Conservation (phyloP, 495 filamentous ascomycete genomes). For the Tuber brumale region DNA sequence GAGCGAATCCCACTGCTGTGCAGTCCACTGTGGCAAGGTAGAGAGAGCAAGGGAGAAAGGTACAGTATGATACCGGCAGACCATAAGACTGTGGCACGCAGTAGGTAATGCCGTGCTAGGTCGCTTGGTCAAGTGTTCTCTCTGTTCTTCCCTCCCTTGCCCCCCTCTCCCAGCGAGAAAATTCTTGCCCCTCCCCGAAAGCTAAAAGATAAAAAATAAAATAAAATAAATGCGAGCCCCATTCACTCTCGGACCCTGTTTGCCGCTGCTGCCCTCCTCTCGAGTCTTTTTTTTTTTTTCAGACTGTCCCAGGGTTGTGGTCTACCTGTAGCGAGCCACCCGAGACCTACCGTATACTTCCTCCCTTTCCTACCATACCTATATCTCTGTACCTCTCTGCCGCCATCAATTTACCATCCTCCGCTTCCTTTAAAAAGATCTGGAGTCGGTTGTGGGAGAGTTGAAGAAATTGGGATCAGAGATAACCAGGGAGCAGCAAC, state of each 20-base stretch:
- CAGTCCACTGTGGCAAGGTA: background rate
- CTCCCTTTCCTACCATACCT: conserved; percentile 5
- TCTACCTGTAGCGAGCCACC: conserved; percentile 17
- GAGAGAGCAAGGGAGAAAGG: background rate
- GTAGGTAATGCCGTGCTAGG: background rate
- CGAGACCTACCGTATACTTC: conserved; percentile 17
- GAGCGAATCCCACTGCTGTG: background rate
- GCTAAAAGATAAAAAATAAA: background rate
- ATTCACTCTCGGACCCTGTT: background rate
- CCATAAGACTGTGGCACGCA: background rate
- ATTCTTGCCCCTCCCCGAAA: background rate
- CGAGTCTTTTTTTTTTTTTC: background rate
- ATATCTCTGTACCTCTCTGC: conserved; percentile 8
- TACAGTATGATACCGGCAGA: background rate
- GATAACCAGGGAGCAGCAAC: conserved; percentile 2
- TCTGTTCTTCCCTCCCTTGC: background rate
- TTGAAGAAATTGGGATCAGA: conserved; percentile 6
- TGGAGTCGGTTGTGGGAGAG: conserved; percentile 6
- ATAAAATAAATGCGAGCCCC: background rate
- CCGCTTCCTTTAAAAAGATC: conserved; percentile 15
- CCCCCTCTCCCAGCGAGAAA: background rate
- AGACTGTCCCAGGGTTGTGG: conserved; percentile 8
- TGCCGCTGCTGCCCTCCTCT: background rate
- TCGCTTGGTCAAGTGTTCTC: background rate
- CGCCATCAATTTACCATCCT: conserved; percentile 13